Evolutionary conservation across 306 rosid species (phyloP).

Genomic region (Purshia tridentata): DNA sequence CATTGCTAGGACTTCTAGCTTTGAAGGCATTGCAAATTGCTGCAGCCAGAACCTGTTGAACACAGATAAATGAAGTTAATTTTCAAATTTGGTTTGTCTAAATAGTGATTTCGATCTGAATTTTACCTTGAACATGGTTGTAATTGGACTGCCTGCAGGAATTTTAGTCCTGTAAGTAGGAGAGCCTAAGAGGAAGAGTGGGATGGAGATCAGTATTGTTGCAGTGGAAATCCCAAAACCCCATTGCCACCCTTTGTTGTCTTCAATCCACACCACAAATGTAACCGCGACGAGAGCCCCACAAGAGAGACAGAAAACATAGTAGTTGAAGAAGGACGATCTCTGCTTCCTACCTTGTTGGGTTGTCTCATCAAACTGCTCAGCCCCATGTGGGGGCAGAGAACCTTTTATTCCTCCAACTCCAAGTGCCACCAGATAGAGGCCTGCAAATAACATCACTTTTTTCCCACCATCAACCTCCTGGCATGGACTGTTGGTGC

Average conservation of each 20-base stretch:
- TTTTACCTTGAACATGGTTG: constrained; percentile 64
- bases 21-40: constrained; percentile 47
- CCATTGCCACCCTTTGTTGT: constrained; percentile 89
- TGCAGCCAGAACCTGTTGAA: constrained; percentile 59
- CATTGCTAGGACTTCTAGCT: constrained; percentile 38
- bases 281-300: constrained; percentile 82
- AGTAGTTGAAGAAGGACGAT: constrained; percentile 73
- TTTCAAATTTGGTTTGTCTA: background rate
- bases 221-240: constrained; percentile 69
- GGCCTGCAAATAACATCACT: constrained; percentile 65
- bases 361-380: constrained; percentile 67
- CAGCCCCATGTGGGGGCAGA: constrained; percentile 82
- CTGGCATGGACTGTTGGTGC: constrained; percentile 40
- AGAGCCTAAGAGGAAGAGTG: constrained; percentile 72
- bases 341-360: constrained; percentile 60
- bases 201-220: constrained; percentile 61
- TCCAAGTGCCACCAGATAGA: constrained; percentile 74
- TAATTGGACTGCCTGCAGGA: constrained; percentile 71
- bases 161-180: constrained; percentile 55
- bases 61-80: background rate
- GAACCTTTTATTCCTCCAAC: constrained; percentile 94
- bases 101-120: background rate
- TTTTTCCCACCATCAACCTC: constrained; percentile 44
- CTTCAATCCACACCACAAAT: constrained; percentile 83
- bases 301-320: constrained; percentile 63